These are phyloP conservation scores for Fusarium nygamai DNA, from an alignment of 2,329 filamentous ascomycete species.

Conservation along the genomic window DNA sequence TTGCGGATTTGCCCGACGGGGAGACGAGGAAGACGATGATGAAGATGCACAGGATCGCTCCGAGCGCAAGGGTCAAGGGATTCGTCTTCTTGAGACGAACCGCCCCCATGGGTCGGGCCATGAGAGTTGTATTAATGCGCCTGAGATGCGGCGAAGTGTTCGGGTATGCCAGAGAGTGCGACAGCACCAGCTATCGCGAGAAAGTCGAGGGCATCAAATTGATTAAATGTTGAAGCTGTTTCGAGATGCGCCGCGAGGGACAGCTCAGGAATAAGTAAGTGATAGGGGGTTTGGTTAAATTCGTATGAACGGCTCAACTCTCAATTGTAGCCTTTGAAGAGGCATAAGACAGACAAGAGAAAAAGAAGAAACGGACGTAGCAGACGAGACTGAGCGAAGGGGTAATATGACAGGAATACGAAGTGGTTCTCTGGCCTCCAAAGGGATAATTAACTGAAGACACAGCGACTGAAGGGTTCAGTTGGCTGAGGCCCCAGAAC, in stretches of 20 bases:
- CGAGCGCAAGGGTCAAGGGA: slow-evolving; percentile 78
- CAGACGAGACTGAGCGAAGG: slow-evolving; percentile 30
- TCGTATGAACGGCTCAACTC: background rate
- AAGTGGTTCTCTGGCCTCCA: slow-evolving; percentile 38
- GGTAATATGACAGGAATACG: slow-evolving; percentile 38
- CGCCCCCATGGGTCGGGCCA: slow-evolving; percentile 69
- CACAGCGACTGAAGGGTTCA: slow-evolving; percentile 44
- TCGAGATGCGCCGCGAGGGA: slow-evolving; percentile 21
- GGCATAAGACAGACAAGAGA: slow-evolving; percentile 2
- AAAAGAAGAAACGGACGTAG: slow-evolving; percentile 23
- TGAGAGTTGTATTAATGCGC: slow-evolving; percentile 46
- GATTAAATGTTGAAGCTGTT: slow-evolving; percentile 8
- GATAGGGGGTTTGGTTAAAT: background rate
- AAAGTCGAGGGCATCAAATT: slow-evolving; percentile 38
- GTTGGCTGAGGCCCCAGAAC: slow-evolving; percentile 22
- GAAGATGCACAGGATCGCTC: slow-evolving; percentile 76
- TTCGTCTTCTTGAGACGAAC: slow-evolving; percentile 83
- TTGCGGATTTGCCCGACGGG: slow-evolving; percentile 62
- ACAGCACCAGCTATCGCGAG: slow-evolving; percentile 37
- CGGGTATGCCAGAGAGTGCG: slow-evolving; percentile 10
- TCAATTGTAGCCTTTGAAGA: background rate
- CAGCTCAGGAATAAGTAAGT: slow-evolving; percentile 2
- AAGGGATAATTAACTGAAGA: slow-evolving; percentile 37
- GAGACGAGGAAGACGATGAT: slow-evolving; percentile 72
- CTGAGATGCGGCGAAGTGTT: background rate